These are phyloP conservation scores for Agaricus subrufescens DNA, from an alignment of 768 basidiomycete genomes.

Conservation along the genomic window DNA sequence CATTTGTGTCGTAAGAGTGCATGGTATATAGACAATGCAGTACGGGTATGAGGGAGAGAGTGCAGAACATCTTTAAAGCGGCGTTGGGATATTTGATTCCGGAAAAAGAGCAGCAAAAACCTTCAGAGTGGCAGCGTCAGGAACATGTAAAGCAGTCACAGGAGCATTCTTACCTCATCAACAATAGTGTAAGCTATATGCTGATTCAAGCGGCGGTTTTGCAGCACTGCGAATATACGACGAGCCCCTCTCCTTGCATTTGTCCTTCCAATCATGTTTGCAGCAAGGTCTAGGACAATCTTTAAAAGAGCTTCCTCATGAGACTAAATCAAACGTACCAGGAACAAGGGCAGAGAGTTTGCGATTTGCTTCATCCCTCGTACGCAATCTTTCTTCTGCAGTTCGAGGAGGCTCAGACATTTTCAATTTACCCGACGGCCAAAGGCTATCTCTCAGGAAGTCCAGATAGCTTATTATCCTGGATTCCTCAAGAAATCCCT, in stretches of 20 bases:
- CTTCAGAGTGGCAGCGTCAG: slow-evolving; percentile 22
- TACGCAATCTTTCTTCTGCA: slow-evolving; percentile 71
- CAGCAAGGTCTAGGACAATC: slow-evolving; percentile 68
- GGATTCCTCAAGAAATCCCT: slow-evolving; percentile 59
- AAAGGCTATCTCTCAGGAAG: slow-evolving; percentile 69
- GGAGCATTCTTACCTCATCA: slow-evolving; percentile 66
- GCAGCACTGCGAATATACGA: slow-evolving; percentile 88
- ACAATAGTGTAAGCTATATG: slow-evolving; percentile 85
- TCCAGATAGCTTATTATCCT: slow-evolving; percentile 64
- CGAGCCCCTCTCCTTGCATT: slow-evolving; percentile 93
- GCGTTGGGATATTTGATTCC: slow-evolving; percentile 22
- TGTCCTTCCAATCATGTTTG: slow-evolving; percentile 97
- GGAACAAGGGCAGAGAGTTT: slow-evolving; percentile 91
- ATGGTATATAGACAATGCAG: background rate
- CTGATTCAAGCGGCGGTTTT: slow-evolving; percentile 92
- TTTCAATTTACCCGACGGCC: slow-evolving; percentile 81
- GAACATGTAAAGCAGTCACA: background rate
- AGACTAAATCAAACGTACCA: slow-evolving; percentile 40
- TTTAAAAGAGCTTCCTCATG: background rate
- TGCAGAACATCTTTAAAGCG: background rate
- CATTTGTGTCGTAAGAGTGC: background rate
- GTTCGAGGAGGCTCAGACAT: slow-evolving; percentile 62
- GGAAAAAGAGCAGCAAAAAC: slow-evolving; percentile 60
- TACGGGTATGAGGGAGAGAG: background rate
- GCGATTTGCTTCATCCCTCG: slow-evolving; percentile 82